Conservation (phyloP, 768 basidiomycete species). For the Lepiota brunneoincarnata region DNA sequence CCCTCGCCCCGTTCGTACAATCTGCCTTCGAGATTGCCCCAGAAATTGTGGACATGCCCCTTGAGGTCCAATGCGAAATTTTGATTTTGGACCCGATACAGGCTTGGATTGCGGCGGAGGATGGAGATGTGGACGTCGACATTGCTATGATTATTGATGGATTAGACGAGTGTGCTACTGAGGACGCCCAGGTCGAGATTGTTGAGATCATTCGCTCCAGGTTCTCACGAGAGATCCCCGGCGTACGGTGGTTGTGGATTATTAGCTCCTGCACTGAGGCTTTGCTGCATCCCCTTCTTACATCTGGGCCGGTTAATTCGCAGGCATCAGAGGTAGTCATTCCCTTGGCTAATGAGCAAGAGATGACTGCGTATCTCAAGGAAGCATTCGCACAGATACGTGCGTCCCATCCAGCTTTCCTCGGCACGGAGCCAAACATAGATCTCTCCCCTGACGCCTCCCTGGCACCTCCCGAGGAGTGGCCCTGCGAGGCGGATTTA, state of each 20-base stretch:
- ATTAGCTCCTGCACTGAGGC: not conserved
- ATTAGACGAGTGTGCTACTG: not conserved
- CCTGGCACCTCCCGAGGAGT: not conserved
- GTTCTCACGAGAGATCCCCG: not conserved
- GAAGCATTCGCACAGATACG: not conserved
- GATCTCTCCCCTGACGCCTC: too few species aligned
- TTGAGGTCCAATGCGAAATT: not conserved
- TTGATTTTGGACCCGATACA: slow-evolving; percentile 2
- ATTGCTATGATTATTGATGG: slow-evolving; percentile 1
- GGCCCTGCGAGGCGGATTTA: not conserved
- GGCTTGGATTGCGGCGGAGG: not conserved
- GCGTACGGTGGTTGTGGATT: not conserved
- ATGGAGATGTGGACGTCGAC: slow-evolving; percentile 4
- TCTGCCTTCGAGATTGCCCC: not conserved
- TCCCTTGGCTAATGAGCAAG: not conserved
- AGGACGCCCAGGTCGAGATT: not conserved
- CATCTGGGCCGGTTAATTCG: not conserved
- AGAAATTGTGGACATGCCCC: not conserved
- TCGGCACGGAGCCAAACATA: too few species aligned
- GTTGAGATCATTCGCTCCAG: not conserved
- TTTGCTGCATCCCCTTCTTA: not conserved
- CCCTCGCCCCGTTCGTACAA: not conserved
- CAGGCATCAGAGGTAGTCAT: not conserved
- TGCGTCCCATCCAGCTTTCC: not conserved
- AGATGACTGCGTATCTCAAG: not conserved